Base-by-base conservation (phyloP, 2,329 filamentous ascomycete species). In the Colletotrichum tropicicola region DNA sequence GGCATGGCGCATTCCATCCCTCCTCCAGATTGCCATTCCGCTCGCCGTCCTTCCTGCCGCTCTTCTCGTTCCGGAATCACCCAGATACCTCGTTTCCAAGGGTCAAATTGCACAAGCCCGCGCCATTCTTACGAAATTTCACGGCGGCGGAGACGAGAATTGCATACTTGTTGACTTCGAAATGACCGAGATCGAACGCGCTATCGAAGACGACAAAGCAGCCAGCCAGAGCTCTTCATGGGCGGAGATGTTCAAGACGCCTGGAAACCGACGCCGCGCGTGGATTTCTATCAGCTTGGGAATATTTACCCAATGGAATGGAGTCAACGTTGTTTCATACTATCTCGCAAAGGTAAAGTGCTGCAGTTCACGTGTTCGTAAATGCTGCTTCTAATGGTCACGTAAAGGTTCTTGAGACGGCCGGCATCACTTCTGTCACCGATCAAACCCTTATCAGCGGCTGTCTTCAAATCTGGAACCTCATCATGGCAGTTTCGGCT, bases 181-280 rank as follows among this genome's bases (percentile, higher is more conserved):
- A 5, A 64, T 54, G 27, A 37, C 51, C 10, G 59, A 62, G 5
- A 48, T 62, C 25, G 59, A 55, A 13, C 43, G 27, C 8, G 55
- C 60, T 21, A 64, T 64, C 15, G 48, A 58, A 21, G 60, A 56
- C 7, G 60, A 59, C 23, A 45, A 48, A 21, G 30, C 28, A 10
- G 55, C 54, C 1, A 28, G 28, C 19, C 17, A 30, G n/a, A 59
- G 45, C 39, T 45, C 54, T 1, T 64, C 76, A 0, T 84, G 80
- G 80, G 72, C 70, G 28, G 79, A 77, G 19, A 77, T 83, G 43
- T 76, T 83, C 66, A 76, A 74, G 0, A 78, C n/a, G 2, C 49
- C 49, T 0, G 49, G 49, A 25, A 52, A 52, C 32, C 37, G 49
- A 9, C 49, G 35, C 15, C 66, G 75, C 19, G 61, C 72, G 0